These are phyloP conservation scores for Elaeis oleifera DNA, from an alignment of 202 grass and related monocot species.

Conservation along the genomic window DNA sequence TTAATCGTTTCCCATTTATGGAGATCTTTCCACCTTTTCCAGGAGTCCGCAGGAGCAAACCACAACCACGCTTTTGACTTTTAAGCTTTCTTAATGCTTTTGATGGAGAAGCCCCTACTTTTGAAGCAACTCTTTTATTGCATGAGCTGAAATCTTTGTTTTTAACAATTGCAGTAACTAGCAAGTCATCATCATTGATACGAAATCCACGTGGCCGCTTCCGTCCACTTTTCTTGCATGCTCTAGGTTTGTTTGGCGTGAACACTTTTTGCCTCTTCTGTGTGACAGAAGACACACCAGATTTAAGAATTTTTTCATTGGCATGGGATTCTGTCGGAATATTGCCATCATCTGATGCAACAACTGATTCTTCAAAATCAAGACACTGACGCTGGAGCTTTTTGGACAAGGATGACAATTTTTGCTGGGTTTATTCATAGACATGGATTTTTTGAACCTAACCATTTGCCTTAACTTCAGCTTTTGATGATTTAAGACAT, in stretches of 20 bases:
- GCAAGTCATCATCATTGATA: constrained; percentile 84
- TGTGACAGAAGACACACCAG: too few relatives aligned
- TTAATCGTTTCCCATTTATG: constrained; percentile 56
- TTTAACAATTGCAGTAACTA: constrained; percentile 94
- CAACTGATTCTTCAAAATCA: constrained; percentile 22
- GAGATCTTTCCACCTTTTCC: constrained; percentile 61
- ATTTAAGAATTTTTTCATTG: too few relatives aligned
- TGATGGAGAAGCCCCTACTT: constrained; percentile 20
- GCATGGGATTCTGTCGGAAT: constrained; percentile 1
- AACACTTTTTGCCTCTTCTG: constrained; percentile 10
- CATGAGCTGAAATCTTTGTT: constrained; percentile 68
- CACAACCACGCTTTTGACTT: constrained; percentile 43
- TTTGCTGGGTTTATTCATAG: constrained; percentile 23
- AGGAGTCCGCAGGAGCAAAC: constrained; percentile 40
- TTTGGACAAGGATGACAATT: constrained; percentile 6
- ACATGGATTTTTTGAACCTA: not conserved
- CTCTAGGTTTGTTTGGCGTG: constrained; percentile 36
- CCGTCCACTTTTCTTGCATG: constrained; percentile 39
- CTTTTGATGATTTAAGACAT: not conserved
- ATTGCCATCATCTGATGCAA: constrained; percentile 29
- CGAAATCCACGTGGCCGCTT: constrained; percentile 80
- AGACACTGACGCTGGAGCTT: constrained; percentile 28
- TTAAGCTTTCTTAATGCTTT: constrained; percentile 65
- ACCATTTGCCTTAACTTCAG: not conserved
- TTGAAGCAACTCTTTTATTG: constrained; percentile 41